These are phyloP conservation scores for Naganishia vaughanmartiniae DNA, from an alignment of 768 basidiomycete species.

Conservation along the genomic window DNA sequence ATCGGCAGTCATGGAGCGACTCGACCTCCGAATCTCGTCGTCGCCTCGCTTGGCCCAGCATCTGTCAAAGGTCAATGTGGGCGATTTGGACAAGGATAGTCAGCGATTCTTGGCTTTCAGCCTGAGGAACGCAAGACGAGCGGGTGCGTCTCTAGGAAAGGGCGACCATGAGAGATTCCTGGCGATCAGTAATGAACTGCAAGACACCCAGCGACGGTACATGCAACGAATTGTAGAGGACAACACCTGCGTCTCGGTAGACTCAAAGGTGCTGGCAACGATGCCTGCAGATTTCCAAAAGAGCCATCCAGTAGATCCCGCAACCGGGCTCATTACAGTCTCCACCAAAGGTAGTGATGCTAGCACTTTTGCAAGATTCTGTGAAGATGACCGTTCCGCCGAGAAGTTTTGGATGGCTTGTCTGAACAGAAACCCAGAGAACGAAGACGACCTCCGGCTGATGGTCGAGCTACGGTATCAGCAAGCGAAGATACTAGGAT, in stretches of 20 bases:
- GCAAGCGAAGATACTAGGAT: slow-evolving; percentile 11
- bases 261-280: not conserved
- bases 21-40: not conserved
- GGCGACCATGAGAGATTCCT: not conserved
- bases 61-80: not conserved
- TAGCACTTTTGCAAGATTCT: not conserved
- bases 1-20: not conserved
- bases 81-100: not conserved
- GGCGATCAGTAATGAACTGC: not conserved
- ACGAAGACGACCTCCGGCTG: not conserved
- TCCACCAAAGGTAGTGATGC: not conserved
- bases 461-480: not conserved
- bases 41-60: not conserved
- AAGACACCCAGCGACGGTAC: not conserved
- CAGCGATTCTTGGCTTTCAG: not conserved
- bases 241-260: not conserved
- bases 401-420: not conserved
- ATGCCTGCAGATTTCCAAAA: not conserved
- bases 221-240: not conserved
- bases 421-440: not conserved
- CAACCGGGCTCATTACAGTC: not conserved
- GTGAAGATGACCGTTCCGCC: not conserved
- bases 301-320: not conserved
- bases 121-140: not conserved
- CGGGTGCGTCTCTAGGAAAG: not conserved